Evolutionary conservation across 2,329 filamentous ascomycete species (phyloP).

Genomic region (Fusarium dlaminii): DNA sequence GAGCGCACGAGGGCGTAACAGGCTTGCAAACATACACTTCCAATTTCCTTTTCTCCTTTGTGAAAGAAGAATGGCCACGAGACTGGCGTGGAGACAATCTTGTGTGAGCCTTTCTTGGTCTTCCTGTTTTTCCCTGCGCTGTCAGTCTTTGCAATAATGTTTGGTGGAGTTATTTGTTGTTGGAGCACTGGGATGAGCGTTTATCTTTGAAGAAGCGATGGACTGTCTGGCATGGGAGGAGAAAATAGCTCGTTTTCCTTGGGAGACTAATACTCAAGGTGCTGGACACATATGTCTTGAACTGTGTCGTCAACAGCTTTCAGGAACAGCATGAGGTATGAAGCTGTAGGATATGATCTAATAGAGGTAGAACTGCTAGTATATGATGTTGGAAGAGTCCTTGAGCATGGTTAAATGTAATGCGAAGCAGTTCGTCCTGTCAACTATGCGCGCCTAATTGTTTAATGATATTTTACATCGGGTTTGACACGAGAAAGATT

Average conservation of each 20-base stretch:
- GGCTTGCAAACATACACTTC: constrained; percentile 32
- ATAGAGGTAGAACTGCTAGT: constrained; percentile 34
- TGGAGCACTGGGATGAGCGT: constrained; percentile 38
- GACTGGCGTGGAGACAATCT: constrained; percentile 26
- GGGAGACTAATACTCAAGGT: neutral
- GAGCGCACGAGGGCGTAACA: constrained; percentile 35
- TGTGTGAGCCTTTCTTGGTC: constrained; percentile 15
- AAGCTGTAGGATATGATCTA: constrained; percentile 39
- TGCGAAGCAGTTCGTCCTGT: neutral
- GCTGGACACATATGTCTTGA: neutral
- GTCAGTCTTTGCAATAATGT: constrained; percentile 21
- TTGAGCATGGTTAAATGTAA: constrained; percentile 16
- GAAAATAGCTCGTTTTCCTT: neutral
- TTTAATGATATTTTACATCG: neutral
- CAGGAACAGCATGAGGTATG: constrained; percentile 20
- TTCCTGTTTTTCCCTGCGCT: constrained; percentile 9
- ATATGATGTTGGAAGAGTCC: neutral
- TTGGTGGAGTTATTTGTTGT: constrained; percentile 32
- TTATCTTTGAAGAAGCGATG: constrained; percentile 32
- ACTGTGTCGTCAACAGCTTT: neutral
- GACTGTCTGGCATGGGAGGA: constrained; percentile 4
- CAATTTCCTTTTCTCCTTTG: constrained; percentile 24
- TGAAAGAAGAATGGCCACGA: constrained; percentile 27
- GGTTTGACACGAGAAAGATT: neutral
- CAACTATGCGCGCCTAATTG: neutral